Evolutionary conservation across 2,329 filamentous ascomycete genomes (phyloP), one percentile per base, ranked within the genome.

Genomic region (Alternaria longipes): DNA sequence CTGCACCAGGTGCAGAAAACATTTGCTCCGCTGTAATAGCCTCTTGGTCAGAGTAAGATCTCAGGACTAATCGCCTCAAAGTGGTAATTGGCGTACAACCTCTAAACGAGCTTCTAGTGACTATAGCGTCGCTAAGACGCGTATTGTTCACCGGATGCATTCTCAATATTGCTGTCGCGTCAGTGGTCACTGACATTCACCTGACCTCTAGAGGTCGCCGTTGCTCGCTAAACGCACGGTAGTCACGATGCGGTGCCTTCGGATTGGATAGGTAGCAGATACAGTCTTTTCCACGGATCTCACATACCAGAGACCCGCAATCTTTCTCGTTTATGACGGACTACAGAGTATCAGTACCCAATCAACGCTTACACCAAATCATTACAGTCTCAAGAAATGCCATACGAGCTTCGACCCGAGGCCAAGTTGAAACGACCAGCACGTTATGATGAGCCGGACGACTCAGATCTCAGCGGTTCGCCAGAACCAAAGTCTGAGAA

Each of bases 401-500:
- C 54, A 6, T 60, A 60, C 11, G 38, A 45, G 8, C 26, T 60
- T 44, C 52, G 59, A 11, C 49, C 56, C 7, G 24, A 24, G n/a
- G 42, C 28, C 20, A 54, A 41, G 49, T 55, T 54, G 38, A 60
- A 63, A 11, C 38, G 34, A n/a, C 51, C 46, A 22, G 36, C 22
- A 22, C 49, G 54, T 46, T 41, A 45, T 14, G 53, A 50, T 40
- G 24, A 55, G 12, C 24, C 16, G 6, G 42, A 41, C 12, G 53
- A 56, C 9, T 16, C 28, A 49, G 20, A 52, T 41, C 11, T 18
- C 18, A 20, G n/a, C 8, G 2, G 41, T 36, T 4, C 53, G 38
- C 18, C 53, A 45, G 18, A 40, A 41, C 45, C 36, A 42, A 38
- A 9, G 16, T 40, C 53, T 47, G 32, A 18, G 8, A 24, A 52